Base-by-base conservation (phyloP, 2,329 filamentous ascomycete genomes). In the Colletotrichum cereale region DNA sequence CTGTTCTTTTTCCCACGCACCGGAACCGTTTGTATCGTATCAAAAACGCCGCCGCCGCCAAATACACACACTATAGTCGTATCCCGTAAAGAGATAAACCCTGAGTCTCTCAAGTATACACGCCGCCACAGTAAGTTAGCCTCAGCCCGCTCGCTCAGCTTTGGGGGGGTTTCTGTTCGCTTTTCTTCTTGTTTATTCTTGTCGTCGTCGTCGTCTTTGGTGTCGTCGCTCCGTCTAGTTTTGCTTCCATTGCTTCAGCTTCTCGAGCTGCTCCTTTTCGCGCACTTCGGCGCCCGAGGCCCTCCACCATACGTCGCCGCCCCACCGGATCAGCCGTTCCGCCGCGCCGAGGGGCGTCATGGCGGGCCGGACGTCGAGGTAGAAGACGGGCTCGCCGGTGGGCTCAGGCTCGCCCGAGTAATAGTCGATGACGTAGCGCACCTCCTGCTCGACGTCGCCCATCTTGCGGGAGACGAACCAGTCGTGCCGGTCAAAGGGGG, bases 351-450 rank as follows among this genome's bases (percentile, higher is more conserved):
- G 91, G 3, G 95, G 95, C 0, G 93, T 94, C 52, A 97, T 84
- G 4, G 96, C 96, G 2, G 96, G 96, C 74, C 96, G 89, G 26
- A 99, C 96, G 79, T 99, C 96, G 66, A 99, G 89, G 80, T 91
- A 98, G 84, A 99, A 99, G 8, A 98, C 95, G 3, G 96, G 96
- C 79, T 98, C 94, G 40, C 95, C 96, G 0, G 90, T 93, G 2
- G 92, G 90, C 78, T 97, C 94, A 1, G 93, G 92, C 31, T 91
- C 91, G 7, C 91, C 96, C 42, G 92, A 92, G 82, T 98, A 98
- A 83, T 97, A 98, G 82, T 99, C 96, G 80, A 99, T 99, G 67
- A 99, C 90, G 80, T 99, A 99, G 77, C 96, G 90, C 56, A 98
- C 86, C 84, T 98, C 92, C 79, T 91, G 92, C 77, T 85, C 86